Evolutionary conservation across 1,284 basidiomycete species (phyloP), one percentile per base, ranked within the genome.

Genomic region (Xerocomus nothofagi): DNA sequence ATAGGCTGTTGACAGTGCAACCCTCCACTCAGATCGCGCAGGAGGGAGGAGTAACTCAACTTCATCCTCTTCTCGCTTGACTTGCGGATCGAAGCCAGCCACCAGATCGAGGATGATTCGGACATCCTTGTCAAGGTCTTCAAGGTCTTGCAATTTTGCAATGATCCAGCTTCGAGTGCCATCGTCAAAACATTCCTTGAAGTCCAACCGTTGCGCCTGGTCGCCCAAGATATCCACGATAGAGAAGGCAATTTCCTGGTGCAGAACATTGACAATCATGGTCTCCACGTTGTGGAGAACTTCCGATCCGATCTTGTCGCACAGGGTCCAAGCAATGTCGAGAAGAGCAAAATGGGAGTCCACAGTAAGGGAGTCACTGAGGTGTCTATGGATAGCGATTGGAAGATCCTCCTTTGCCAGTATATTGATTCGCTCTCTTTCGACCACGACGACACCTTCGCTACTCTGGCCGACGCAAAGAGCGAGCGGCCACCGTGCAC

Each of bases 401-500:
- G 87, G 76, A 36, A 82, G 67, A 63, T 94, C 90, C 61, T 88
- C 82, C 14, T 71, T 69, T 3, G 85, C 79, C 21, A 90, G 67
- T 6, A 74, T 71, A 2, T 83, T 81, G 11, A 88, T 73, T 18
- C 93, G 84, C 65, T 94, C 90, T 47, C 92, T 77, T 66, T 93
- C 88, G 12, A 91, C 72, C 21, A 93, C 69, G 32, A 91, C 65
- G 29, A 89, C 68, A 30, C 78, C 77, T 32, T 78, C 73, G 39
- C 60, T 65, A 18, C 74, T 65, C 33, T 74, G 73, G 29, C 79
- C 76, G 23, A 75, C 63, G 30, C 82, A 84, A 30, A 92, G 73
- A 12, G 78, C 76, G 14, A 95, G 75, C 0, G 92, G 91, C 86
- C 89, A 91, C 39, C 92, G 79, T 20, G 88, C 90, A 57, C 84